Evolutionary conservation across 164 flowering plant species (phyloP).

Genomic region (Tetracentron sinense): DNA sequence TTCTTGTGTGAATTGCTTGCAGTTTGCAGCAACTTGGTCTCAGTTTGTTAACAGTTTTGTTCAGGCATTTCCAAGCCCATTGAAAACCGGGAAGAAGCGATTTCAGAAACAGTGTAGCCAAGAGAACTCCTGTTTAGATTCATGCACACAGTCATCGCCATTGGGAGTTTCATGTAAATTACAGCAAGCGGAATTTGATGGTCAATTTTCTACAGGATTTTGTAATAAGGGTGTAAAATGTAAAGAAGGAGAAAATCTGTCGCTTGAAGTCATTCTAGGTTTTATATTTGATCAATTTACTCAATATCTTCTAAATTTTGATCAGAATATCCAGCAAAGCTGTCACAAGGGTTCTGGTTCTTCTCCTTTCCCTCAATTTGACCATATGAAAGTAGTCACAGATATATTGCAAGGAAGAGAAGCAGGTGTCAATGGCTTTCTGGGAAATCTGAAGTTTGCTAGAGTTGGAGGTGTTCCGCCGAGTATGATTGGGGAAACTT

Average conservation of each 20-base stretch:
- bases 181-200: no score
- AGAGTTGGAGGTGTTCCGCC: conserved; percentile 79
- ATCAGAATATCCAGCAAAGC: conserved; percentile 28
- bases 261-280: no score
- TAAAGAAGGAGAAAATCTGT: no score
- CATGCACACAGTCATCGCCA: no score
- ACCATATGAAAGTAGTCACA: conserved; percentile 42
- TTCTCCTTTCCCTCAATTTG: conserved; percentile 27
- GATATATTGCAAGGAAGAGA: conserved; percentile 54
- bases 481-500: conserved; percentile 54
- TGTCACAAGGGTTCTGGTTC: conserved; percentile 19
- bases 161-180: no score
- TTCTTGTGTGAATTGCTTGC: conserved; percentile 65
- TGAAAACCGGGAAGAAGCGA: conserved; percentile 51
- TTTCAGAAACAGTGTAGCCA: conserved; percentile 38
- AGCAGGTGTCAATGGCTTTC: conserved; percentile 54
- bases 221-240: no score
- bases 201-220: no score
- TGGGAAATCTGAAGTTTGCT: conserved; percentile 79
- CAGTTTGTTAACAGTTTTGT: conserved; percentile 47
- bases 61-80: conserved; percentile 57
- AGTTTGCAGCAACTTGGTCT: conserved; percentile 68
- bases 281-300: conserved; percentile 49
- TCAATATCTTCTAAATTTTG: conserved; percentile 59
- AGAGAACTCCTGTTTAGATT: conserved; percentile 17